Base-by-base conservation (phyloP, 305 asterid genomes). In the Fraxinus sp. region DNA sequence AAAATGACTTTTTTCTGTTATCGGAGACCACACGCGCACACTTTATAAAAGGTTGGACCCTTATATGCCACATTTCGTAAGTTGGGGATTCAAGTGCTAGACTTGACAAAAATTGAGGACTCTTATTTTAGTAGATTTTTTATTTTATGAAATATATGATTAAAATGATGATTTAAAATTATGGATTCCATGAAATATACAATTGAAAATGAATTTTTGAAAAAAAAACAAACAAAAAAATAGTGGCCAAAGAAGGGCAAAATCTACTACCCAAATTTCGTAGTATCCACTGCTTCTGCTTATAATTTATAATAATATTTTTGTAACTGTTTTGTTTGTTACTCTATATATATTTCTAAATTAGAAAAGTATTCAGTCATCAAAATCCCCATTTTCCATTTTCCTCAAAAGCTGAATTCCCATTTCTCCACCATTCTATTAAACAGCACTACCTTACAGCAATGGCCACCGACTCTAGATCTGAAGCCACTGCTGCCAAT, bases 401-500 rank as follows among this genome's bases (percentile, higher is more conserved):
- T 13, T 71, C 44, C 44, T 14, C 44, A 1, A 9, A 16, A 30
- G 14, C 22, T 14, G 13, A 6, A 26, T 9, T 71, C 2, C 11
- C 26, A 30, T 71, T 71, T 36, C 41, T 71, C 24, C 13, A 1
- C 76, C 11, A 14, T 32, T 71, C 22, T 16, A 4, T 32, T 71
- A 44, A 71, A 32, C 44, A 0, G 3, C 44, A 32, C 76, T 8
- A 32, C 41, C 16, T 32, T 32, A 32, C 76, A 32, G 11, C 8
- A 44, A 71, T 71, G 76, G 76, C 76, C 81, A 80, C 84, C 55
- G 80, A 71, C n/a, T 30, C 81, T 86, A 82, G 86, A 84, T 84
- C 91, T 81, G 81, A 84, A 86, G 82, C 84, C 81, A 44, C 81
- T 82, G 80, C 76, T 83, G 55, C 30, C 24, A 86, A 89, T 85